These are phyloP conservation scores for Talaromyces albobiverticillius DNA, from an alignment of 2,329 filamentous ascomycete species.

Conservation along the genomic window DNA sequence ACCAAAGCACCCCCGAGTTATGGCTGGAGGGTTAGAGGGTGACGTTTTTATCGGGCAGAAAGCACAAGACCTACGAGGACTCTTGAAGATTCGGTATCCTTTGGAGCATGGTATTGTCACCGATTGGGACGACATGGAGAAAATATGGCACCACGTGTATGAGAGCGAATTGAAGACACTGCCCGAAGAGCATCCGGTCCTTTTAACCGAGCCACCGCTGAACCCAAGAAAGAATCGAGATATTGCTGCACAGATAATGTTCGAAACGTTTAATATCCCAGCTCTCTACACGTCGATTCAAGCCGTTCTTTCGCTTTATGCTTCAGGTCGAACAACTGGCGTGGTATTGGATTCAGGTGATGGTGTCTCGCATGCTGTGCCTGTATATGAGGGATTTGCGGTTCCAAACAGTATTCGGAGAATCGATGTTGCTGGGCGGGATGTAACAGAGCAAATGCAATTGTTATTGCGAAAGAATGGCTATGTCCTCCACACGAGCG, in stretches of 20 bases:
- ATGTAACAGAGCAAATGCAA: slow-evolving; percentile 95
- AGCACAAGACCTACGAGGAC: slow-evolving; percentile 82
- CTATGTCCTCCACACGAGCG: slow-evolving; percentile 93
- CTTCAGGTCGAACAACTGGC: slow-evolving; percentile 90
- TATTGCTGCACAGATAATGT: slow-evolving; percentile 93
- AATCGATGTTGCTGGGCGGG: slow-evolving; percentile 92
- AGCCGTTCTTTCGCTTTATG: slow-evolving; percentile 92
- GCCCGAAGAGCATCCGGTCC: slow-evolving; percentile 97
- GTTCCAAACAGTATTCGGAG: slow-evolving; percentile 93
- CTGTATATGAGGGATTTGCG: slow-evolving; percentile 96
- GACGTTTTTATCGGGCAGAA: slow-evolving; percentile 95
- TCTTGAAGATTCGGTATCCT: slow-evolving; percentile 94
- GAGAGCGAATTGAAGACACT: slow-evolving; percentile 92
- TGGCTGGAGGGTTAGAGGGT: slow-evolving; percentile 94
- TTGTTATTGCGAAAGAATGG: slow-evolving; percentile 86
- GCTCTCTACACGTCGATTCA: slow-evolving; percentile 96
- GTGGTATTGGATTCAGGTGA: slow-evolving; percentile 95
- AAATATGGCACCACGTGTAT: slow-evolving; percentile 87
- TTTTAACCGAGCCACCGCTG: slow-evolving; percentile 91
- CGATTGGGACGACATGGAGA: slow-evolving; percentile 20
- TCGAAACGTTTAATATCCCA: slow-evolving; percentile 98
- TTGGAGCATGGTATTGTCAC: slow-evolving; percentile 97
- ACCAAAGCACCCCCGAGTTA: slow-evolving; percentile 89
- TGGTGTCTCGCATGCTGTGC: slow-evolving; percentile 94
- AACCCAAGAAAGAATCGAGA: slow-evolving; percentile 96